phyloP scores from a whole-genome alignment of 441 rosid species.

The Jatropha podagrica region DNA sequence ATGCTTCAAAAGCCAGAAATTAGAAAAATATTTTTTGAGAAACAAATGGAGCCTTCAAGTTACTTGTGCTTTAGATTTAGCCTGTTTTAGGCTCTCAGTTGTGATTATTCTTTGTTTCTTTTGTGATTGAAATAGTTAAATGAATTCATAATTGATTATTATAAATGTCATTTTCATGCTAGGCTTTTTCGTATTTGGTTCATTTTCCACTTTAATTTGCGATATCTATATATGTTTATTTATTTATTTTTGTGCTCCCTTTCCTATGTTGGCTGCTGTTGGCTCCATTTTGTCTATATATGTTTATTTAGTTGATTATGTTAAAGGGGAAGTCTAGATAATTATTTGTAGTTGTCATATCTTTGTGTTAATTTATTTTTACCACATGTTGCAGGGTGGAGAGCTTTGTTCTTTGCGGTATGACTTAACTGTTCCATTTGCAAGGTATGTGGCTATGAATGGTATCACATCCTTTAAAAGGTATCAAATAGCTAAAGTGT shows the following conservation, averaged over 20 bases:
- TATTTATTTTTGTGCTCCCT: not conserved
- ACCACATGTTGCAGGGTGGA: constrained; percentile 67
- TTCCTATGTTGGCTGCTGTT: not conserved
- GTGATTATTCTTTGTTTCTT: not conserved
- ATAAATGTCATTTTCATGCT: not conserved
- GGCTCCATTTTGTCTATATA: not conserved
- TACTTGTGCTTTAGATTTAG: not conserved
- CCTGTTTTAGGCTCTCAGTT: not conserved
- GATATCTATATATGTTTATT: no score
- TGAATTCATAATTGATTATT: not conserved
- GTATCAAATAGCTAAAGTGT: constrained; percentile 87
- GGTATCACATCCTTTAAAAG: constrained; percentile 78
- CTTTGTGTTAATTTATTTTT: not conserved
- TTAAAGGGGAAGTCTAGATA: not conserved
- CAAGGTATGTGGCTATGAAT: constrained; percentile 92
- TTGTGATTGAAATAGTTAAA: not conserved
- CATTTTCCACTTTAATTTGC: not conserved
- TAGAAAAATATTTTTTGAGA: no score
- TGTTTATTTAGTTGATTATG: not conserved
- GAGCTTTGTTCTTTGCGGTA: constrained; percentile 94
- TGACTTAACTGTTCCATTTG: constrained; percentile 95
- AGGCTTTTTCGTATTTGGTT: not conserved
- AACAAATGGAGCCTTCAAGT: no score
- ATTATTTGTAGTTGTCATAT: not conserved
- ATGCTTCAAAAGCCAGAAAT: no score